Base-by-base conservation (phyloP, 768 basidiomycete genomes). In the Mycena sanguinolenta region DNA sequence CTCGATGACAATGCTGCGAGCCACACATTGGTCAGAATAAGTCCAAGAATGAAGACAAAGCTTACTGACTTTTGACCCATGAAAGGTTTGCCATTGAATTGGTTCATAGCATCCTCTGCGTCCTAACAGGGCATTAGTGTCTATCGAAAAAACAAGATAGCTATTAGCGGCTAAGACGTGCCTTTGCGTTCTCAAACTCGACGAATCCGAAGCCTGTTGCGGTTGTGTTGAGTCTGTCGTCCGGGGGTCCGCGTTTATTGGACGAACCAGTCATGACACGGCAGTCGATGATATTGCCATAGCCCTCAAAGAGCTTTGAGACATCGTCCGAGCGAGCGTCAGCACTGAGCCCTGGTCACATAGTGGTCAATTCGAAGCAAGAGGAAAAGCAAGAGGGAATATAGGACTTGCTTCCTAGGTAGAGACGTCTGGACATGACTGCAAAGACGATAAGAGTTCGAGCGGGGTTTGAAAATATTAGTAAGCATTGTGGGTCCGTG, bases 241-340 rank as follows among this genome's bases (percentile, higher is more conserved):
- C 73, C 61, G 64, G 42, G 21, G 69, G 58, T 53, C 70, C 58
- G 73, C 67, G 70, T 58, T 63, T 67, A 50, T 68, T 46, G 65
- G 68, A 87, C 85, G 70, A 75, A 95, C 95, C 95, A 49, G 95
- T 96, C 95, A 97, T 96, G 80, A 97, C 93, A 75, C 95, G 91
- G 81, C 95, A 93, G 82, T 97, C 96, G 75, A 93, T 85, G 73
- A 97, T 95, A 65, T 89, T 90, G 38, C 95, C 96, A 81, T 92
- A 95, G 71, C 93, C 93, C 71, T 95, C 95, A 79, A 98, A 98
- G 78, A 96, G 90, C 79, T 95, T 94, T 69, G 89, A 86, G 63
- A 96, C 91, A 75, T 96, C 95, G 32, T 95, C 93, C 19, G 92
- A 87, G 75, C 94, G 92, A 74, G 91, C 88, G 81, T 96, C 95